Conservation (phyloP, 1,139 yeast genomes). For the Yamadazyma blattariae region DNA sequence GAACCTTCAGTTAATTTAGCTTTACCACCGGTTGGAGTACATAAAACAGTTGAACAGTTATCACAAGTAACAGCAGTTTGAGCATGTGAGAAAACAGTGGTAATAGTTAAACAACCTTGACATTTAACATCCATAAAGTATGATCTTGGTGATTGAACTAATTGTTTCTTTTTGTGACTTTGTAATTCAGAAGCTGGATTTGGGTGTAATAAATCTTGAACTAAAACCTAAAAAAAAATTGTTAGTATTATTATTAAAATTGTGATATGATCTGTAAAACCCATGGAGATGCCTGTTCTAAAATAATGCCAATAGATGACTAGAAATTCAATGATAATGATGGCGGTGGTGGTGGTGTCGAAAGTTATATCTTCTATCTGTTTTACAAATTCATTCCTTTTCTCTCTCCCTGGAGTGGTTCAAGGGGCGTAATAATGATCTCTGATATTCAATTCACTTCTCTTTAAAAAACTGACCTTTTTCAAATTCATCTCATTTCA, state of each 20-base stretch:
- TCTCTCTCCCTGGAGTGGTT: too few species aligned
- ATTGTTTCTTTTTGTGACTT: constrained; percentile 96
- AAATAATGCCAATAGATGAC: too few species aligned
- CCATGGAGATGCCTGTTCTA: too few species aligned
- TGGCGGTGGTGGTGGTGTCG: not conserved
- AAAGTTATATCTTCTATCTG: too few species aligned
- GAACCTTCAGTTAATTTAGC: constrained; percentile 99
- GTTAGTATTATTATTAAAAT: constrained; percentile 1
- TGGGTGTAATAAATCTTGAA: constrained; percentile 98
- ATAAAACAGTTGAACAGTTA: constrained; percentile 96
- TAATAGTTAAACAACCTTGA: constrained; percentile 99
- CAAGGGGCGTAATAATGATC: too few species aligned
- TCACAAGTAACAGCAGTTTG: constrained; percentile 99
- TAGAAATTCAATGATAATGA: too few species aligned
- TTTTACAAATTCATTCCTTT: too few species aligned
- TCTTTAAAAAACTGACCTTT: too few species aligned
- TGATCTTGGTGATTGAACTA: constrained; percentile 98
- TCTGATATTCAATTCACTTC: too few species aligned
- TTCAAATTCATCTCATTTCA: too few species aligned
- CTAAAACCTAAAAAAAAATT: constrained; percentile 62
- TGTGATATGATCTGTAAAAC: not conserved
- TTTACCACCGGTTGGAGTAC: constrained; percentile 99
- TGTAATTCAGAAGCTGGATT: constrained; percentile 93
- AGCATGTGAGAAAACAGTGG: constrained; percentile 99
- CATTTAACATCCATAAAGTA: constrained; percentile 99